Evolutionary conservation across 1,284 basidiomycete genomes (phyloP).

Genomic region (Ustilago vetiveriae): DNA sequence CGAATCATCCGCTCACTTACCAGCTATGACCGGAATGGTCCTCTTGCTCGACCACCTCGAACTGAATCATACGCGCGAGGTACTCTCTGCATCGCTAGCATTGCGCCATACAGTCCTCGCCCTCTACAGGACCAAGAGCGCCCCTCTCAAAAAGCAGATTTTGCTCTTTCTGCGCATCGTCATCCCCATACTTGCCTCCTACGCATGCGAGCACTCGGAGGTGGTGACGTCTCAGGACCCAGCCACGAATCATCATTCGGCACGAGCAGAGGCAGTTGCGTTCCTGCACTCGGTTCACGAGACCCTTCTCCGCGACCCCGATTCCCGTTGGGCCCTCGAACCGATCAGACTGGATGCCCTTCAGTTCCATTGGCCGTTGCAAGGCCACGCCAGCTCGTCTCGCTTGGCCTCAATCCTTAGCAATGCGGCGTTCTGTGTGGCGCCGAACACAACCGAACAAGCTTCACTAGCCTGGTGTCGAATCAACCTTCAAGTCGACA

Average conservation of each 20-base stretch:
- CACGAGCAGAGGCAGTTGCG: slow-evolving; percentile 4
- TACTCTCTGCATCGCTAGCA: slow-evolving; percentile 21
- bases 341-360: slow-evolving; percentile 20
- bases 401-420: not conserved
- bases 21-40: slow-evolving; percentile 46
- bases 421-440: slow-evolving; percentile 22
- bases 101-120: slow-evolving; percentile 14
- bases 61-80: slow-evolving; percentile 40
- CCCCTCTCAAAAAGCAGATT: slow-evolving; percentile 51
- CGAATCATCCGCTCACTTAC: slow-evolving; percentile 54
- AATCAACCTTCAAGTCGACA: slow-evolving; percentile 17
- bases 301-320: slow-evolving; percentile 21
- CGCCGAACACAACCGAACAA: slow-evolving; percentile 12
- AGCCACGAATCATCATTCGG: not conserved
- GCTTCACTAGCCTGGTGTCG: slow-evolving; percentile 28
- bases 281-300: slow-evolving; percentile 18
- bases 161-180: slow-evolving; percentile 45
- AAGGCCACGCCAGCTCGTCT: not conserved
- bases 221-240: not conserved
- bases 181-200: slow-evolving; percentile 20
- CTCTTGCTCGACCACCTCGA: slow-evolving; percentile 42
- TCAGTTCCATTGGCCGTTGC: slow-evolving; percentile 12
- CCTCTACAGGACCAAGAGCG: slow-evolving; percentile 47
- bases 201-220: slow-evolving; percentile 15
- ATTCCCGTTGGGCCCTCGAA: slow-evolving; percentile 34